Base-by-base conservation (phyloP, 305 asterid genomes). In the Fraxinus xanthoxyloides region DNA sequence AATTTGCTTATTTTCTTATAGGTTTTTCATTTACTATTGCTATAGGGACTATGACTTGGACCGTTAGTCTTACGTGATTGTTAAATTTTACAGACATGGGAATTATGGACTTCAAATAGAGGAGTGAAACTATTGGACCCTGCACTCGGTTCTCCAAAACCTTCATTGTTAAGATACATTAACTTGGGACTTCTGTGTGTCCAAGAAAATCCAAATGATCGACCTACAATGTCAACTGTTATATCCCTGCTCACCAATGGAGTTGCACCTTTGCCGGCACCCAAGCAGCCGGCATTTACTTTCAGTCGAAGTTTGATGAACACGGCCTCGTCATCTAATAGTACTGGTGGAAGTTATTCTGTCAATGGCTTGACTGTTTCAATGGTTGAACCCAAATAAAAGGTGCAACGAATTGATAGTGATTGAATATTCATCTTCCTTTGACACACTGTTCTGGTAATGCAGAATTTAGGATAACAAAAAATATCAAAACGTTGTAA, bases 151-250 rank as follows among this genome's bases (percentile, higher is more conserved):
- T 30, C 65, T 72, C 26, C 72, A 6, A 48, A 69, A 31, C 9
- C 83, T 28, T 63, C 34, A 2, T 76, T 80, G 7, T 15, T 74
- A 31, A 83, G 90, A 80, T 85, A 77, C 88, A 84, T 86, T 0
- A 86, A 82, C 72, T 80, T 89, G 65, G 90, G 90, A 23, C 90
- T 87, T 6, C 65, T 89, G 9, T 87, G 92, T 23, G 89, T 89
- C 65, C 89, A 87, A 80, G 91, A 85, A 70, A 86, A 83, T 70
- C 86, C 83, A 19, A 82, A 88, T 54, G 92, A 88, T 72, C 79
- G 89, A 10, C 90, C 92, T 35, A 80, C 61, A 28, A 87, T 89
- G 89, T 82, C 86, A 1, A 56, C 38, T 80, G 84, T 86, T 70
- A 67, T 83, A 30, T 75, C 84, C 7, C 84, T 89, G 89, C 84